Evolutionary conservation across 768 basidiomycete species (phyloP), one percentile per base, ranked within the genome.

Genomic region (Dendrothele bispora): DNA sequence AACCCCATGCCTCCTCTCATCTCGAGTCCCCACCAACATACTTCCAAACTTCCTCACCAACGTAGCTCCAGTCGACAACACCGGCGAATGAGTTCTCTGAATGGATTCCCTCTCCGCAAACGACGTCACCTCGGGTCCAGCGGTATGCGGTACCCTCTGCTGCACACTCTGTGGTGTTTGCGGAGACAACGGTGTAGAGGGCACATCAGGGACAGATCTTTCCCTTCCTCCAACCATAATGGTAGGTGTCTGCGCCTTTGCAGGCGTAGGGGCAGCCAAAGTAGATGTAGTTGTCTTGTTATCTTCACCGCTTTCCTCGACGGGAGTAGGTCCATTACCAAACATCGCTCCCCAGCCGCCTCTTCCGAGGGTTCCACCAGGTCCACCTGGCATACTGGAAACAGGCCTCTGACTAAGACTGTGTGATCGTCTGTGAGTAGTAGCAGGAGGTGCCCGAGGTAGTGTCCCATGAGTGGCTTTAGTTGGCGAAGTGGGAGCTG

Each of bases 1-100:
- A 53, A 68, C 55, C 22, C 62, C 54, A 61, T 74, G 56, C 29
- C 63, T 60, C 51, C 72, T 28, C 36, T 26, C 59, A 48, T 78
- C 75, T 4, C 68, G 65, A 45, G 69, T 63, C 18, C 75, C 78
- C 22, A 78, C 78, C 29, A 88, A 66, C 57, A 91, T 62, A 50
- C 82, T 86, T 34, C 86, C 86, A 59, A 91, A 88, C 70, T 80
- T 84, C 65, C 86, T 74, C 50, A 86, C 85, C n/a, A 91, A 75
- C 21, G 84, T 86, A 41, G 84, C 80, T 17, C 85, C 83, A 41
- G 84, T 73, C 0, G 82, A 74, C 43, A 82, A 58, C 5, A 75
- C 72, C 53, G 49, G 39, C 40, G 40, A 8, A 24, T 48, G 45
- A 7, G 46, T 20, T n/a, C 10, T 32, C 10, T n/a, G 30, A 32